Percentiles rank a stretch among this genome's conserved stretches.
phyloP scores from a whole-genome alignment of 2,329 filamentous ascomycete species.

The Teratosphaeria nubilosa region DNA sequence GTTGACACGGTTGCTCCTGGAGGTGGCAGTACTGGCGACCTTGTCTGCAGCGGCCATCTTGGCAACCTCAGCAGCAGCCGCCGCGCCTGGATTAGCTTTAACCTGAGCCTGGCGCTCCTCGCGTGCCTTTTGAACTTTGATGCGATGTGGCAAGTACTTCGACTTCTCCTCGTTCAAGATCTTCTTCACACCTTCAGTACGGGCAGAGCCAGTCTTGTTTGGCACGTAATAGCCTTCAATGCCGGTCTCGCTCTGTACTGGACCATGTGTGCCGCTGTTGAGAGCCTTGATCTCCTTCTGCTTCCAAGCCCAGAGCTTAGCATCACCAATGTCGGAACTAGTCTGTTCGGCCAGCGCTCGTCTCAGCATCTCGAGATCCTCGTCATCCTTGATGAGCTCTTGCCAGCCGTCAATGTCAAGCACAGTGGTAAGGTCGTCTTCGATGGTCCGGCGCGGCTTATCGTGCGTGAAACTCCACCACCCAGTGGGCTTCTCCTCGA shows the following conservation, averaged over 20 bases:
- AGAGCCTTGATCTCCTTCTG: constrained; percentile 63
- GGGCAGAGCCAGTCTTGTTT: constrained; percentile 73
- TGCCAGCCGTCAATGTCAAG: constrained; percentile 65
- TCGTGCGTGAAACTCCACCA: constrained; percentile 49
- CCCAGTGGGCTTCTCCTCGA: constrained; percentile 40
- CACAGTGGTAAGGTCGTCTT: constrained; percentile 53
- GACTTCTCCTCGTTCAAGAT: constrained; percentile 97
- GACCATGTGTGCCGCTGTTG: constrained; percentile 49
- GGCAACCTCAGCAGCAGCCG: constrained; percentile 56
- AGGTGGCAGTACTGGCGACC: constrained; percentile 75
- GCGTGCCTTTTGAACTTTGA: constrained; percentile 84
- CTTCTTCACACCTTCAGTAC: constrained; percentile 89
- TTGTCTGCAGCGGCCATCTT: constrained; percentile 64
- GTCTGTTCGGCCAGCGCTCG: constrained; percentile 39
- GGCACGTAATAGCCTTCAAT: constrained; percentile 70
- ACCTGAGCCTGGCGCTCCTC: constrained; percentile 80
- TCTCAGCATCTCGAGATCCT: constrained; percentile 51
- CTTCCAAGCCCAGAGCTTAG: constrained; percentile 58
- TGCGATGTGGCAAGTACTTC: constrained; percentile 93
- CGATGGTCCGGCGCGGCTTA: constrained; percentile 52
- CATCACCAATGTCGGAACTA: constrained; percentile 44
- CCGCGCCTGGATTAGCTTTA: constrained; percentile 52
- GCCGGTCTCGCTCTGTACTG: constrained; percentile 42
- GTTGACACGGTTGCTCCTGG: constrained; percentile 86
- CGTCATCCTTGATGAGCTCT: constrained; percentile 56